These are phyloP conservation scores for Lepidium sativum DNA, from an alignment of 345 rosid species.

Conservation along the genomic window DNA sequence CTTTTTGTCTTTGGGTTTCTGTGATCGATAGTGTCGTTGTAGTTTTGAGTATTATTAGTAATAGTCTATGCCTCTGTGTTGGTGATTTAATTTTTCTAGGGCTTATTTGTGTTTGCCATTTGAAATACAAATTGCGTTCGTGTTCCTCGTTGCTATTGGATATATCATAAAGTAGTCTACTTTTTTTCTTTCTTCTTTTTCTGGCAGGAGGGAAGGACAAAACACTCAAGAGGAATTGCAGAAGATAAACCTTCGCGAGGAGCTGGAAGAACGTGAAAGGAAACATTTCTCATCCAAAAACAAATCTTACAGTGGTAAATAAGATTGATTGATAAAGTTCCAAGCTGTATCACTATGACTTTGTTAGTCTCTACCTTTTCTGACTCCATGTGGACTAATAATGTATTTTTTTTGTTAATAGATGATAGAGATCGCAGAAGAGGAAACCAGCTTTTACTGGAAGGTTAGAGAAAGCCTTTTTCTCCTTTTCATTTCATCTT, in stretches of 20 bases:
- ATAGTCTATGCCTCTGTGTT: neutral
- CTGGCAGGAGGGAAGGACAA: constrained; percentile 80
- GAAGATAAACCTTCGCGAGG: constrained; percentile 77
- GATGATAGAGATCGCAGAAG: constrained; percentile 90
- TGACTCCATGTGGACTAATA: neutral
- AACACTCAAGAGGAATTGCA: constrained; percentile 80
- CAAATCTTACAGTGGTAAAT: constrained; percentile 51
- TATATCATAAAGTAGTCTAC: neutral
- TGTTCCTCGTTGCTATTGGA: neutral
- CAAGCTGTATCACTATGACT: neutral
- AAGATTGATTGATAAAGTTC: neutral
- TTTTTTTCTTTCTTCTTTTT: constrained; percentile 2
- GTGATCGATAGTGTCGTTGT: neutral
- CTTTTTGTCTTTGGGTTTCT: neutral
- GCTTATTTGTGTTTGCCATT: neutral
- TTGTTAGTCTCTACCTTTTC: neutral
- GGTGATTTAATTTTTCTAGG: neutral
- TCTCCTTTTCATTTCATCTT: neutral
- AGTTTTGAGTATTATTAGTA: neutral
- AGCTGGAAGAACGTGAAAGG: constrained; percentile 85
- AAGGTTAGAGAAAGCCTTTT: constrained; percentile 30
- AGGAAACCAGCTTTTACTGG: constrained; percentile 68
- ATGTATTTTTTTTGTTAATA: constrained; percentile 12
- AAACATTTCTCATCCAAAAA: constrained; percentile 89
- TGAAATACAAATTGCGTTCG: neutral